Base-by-base conservation (phyloP, 805 yeast species). In the Starmerella geochares region DNA sequence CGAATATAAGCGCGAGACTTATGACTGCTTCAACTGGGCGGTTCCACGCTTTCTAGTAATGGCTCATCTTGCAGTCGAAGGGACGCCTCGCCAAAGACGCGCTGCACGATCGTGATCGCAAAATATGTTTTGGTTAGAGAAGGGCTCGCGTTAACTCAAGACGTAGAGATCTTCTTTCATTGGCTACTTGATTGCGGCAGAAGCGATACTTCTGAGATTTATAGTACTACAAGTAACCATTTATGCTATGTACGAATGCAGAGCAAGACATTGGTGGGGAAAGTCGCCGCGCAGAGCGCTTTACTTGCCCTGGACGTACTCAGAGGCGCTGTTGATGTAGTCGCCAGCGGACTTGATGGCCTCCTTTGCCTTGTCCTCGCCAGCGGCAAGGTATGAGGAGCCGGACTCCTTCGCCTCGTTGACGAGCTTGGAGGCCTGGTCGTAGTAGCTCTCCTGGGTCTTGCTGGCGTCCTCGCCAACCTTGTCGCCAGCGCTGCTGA, bases 391-490 rank as follows among this genome's bases (percentile, higher is more conserved):
- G 45, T 51, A 52, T 49, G 60, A 63, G 54, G 58, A 50, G 40
- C 66, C 58, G 23, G 41, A 25, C 38, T 50, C 54, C 32, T 51
- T 33, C 31, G 53, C 50, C 17, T 44, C 28, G 20, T 35, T 25
- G 16, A 48, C 59, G 38, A 52, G 51, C 50, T 59, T 61, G 60
- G 60, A 49, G 31, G 65, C 67, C 47, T 58, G 50, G 43, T 61
- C 61, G 49, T 55, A 37, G 56, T 59, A 46, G 31, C 56, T 46
- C 25, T 61, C 57, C 35, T 49, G 36, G 32, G 51, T 27, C 35
- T 78, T 78, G 56, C 73, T 70, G 50, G 82, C 83, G 47, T 78
- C 73, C 51, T 77, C 76, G 54, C 69, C 68, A 48, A 74, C 68
- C 48, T 76, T 69, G 61, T 72, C 75, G 67, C 67, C 71, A 48